These are phyloP conservation scores for Ganoderma leucocontextum DNA, from an alignment of 1,284 basidiomycete genomes.

Conservation along the genomic window DNA sequence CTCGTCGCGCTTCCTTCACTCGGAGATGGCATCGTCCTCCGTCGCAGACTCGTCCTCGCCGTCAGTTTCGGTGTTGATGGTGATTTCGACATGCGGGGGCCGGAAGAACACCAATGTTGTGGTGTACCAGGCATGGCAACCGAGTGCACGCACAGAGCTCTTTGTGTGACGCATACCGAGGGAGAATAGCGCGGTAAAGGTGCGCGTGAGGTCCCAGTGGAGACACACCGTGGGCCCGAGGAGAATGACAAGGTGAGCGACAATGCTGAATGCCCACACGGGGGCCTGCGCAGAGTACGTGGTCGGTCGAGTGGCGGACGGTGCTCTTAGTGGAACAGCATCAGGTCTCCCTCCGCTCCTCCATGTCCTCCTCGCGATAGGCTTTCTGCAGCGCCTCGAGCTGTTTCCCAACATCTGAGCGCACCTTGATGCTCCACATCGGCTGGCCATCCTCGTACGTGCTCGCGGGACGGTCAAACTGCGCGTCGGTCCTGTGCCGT, in stretches of 20 bases:
- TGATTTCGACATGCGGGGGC: slow-evolving; percentile 44
- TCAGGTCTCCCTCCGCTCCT: slow-evolving; percentile 63
- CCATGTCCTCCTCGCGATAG: slow-evolving; percentile 84
- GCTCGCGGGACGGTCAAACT: slow-evolving; percentile 73
- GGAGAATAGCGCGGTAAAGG: slow-evolving; percentile 58
- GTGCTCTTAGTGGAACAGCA: slow-evolving; percentile 44
- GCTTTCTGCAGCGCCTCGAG: slow-evolving; percentile 75
- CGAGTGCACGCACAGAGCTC: slow-evolving; percentile 66
- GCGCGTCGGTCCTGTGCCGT: slow-evolving; percentile 72
- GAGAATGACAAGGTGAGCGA: slow-evolving; percentile 68
- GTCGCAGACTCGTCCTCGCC: slow-evolving; percentile 37
- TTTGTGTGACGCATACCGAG: slow-evolving; percentile 66
- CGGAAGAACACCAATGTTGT: slow-evolving; percentile 71
- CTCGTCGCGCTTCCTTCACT: slow-evolving; percentile 46
- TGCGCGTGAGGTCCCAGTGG: slow-evolving; percentile 53
- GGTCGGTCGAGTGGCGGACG: slow-evolving; percentile 64
- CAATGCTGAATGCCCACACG: slow-evolving; percentile 73
- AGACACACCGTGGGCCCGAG: slow-evolving; percentile 62
- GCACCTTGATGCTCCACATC: slow-evolving; percentile 82
- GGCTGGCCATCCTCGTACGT: slow-evolving; percentile 70
- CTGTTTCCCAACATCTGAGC: slow-evolving; percentile 80
- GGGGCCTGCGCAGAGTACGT: slow-evolving; percentile 72
- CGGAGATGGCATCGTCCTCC: slow-evolving; percentile 40
- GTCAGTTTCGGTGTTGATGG: slow-evolving; percentile 41
- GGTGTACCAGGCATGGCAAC: slow-evolving; percentile 67